phyloP scores from a whole-genome alignment of 2,329 filamentous ascomycete genomes.

The Talaromyces sp. region DNA sequence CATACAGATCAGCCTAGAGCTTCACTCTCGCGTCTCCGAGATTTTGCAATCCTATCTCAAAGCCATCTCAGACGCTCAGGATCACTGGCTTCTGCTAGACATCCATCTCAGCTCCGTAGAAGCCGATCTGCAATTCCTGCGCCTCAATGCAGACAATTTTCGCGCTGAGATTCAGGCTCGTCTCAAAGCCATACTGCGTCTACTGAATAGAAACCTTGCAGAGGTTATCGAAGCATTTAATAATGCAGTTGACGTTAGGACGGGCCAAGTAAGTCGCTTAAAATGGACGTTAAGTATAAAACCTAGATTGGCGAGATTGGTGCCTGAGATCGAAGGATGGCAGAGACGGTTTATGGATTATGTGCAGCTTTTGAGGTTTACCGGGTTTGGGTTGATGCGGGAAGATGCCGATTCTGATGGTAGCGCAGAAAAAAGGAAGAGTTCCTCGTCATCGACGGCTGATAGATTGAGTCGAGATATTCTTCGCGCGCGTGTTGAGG shows the following conservation, averaged over 20 bases:
- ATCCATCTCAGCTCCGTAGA: background rate
- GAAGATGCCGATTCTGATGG: background rate
- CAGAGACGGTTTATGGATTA: conserved; percentile 5
- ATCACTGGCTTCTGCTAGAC: background rate
- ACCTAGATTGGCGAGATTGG: background rate
- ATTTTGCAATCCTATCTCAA: background rate
- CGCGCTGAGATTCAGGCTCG: background rate
- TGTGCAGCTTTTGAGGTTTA: background rate
- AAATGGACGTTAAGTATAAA: background rate
- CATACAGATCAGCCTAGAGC: background rate
- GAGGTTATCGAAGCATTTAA: background rate
- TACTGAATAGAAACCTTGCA: background rate
- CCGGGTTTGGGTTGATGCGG: background rate
- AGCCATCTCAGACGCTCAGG: background rate
- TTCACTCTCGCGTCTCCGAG: background rate
- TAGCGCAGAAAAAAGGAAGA: background rate
- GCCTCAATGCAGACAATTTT: background rate
- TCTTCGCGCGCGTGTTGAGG: background rate
- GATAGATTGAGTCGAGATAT: conserved; percentile 3
- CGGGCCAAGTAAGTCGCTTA: background rate
- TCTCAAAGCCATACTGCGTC: background rate
- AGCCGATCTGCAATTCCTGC: background rate
- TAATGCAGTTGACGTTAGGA: background rate
- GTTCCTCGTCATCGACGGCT: background rate
- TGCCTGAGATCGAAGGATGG: background rate